Evolutionary conservation across 177 flowering plant species (phyloP).

Genomic region (Tripterygium wilfordii): DNA sequence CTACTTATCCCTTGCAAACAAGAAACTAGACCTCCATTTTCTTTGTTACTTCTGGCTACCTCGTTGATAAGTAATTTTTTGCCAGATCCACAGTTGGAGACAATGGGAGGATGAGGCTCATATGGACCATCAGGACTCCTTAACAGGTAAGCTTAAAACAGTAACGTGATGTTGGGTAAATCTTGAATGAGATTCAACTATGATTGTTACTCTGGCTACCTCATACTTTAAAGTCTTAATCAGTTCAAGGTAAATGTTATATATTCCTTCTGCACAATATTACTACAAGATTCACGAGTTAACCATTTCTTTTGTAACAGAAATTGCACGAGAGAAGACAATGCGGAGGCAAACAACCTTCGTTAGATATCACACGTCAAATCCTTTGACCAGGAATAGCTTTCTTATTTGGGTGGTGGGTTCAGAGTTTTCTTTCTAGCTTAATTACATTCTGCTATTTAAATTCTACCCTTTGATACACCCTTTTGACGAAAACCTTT

Average conservation of each 20-base stretch:
- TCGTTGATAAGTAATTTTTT: slow-evolving; percentile 4
- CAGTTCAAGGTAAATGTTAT: too few species aligned
- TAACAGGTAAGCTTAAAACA: slow-evolving; percentile 44
- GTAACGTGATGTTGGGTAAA: background rate
- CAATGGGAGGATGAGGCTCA: slow-evolving; percentile 93
- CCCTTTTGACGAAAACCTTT: too few species aligned
- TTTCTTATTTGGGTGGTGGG: slow-evolving; percentile 85
- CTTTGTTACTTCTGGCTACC: too few species aligned
- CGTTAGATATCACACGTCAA: slow-evolving; percentile 61
- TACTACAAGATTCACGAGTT: background rate
- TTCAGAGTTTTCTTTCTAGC: slow-evolving; percentile 7
- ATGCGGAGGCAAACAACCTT: slow-evolving; percentile 84
- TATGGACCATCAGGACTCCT: slow-evolving; percentile 53
- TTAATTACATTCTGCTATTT: slow-evolving; percentile 4
- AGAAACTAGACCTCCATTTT: too few species aligned
- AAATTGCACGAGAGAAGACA: slow-evolving; percentile 51
- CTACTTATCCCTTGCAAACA: too few species aligned
- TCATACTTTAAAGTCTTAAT: too few species aligned
- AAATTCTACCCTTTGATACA: too few species aligned
- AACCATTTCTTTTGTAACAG: slow-evolving; percentile 28
- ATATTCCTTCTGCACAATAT: too few species aligned
- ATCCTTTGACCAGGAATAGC: slow-evolving; percentile 50
- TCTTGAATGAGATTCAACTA: too few species aligned
- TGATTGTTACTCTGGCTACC: too few species aligned
- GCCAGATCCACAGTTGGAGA: slow-evolving; percentile 92